Conservation (phyloP, 192 early-diverging fungal species). For the Phlyctochytrium arcticum region DNA sequence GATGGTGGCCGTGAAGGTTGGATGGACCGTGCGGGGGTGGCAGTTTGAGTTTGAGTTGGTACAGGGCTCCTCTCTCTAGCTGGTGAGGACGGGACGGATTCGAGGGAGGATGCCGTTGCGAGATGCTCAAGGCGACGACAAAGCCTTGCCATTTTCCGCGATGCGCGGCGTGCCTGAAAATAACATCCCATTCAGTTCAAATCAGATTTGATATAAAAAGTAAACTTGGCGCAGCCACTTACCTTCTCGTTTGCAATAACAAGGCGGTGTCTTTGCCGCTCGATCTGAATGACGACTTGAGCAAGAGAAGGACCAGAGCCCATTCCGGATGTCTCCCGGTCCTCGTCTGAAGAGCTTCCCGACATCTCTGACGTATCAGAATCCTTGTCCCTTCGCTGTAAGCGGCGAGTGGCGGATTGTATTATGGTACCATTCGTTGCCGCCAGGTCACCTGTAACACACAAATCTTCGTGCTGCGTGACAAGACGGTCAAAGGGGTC, state of each 20-base stretch:
- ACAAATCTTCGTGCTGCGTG: neutral
- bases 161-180: neutral
- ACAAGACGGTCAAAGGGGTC: neutral
- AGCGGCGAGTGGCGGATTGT: too few relatives aligned
- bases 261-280: neutral
- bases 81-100: neutral
- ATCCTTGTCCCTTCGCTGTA: too few relatives aligned
- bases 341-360: neutral
- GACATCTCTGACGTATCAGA: neutral
- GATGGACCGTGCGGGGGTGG: too few relatives aligned
- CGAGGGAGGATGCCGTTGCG: neutral
- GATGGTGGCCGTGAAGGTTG: too few relatives aligned
- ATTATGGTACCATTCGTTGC: neutral
- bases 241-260: neutral
- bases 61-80: too few relatives aligned
- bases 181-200: neutral
- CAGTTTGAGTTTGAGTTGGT: too few relatives aligned
- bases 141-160: constrained; percentile 7
- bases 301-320: neutral
- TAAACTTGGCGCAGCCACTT: too few relatives aligned
- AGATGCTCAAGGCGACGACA: neutral
- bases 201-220: too few relatives aligned
- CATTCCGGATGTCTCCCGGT: too few relatives aligned
- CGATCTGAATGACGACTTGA: neutral
- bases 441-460: neutral